phyloP scores from a whole-genome alignment of 441 rosid genomes.

The Pelargonium exstipulatum region DNA sequence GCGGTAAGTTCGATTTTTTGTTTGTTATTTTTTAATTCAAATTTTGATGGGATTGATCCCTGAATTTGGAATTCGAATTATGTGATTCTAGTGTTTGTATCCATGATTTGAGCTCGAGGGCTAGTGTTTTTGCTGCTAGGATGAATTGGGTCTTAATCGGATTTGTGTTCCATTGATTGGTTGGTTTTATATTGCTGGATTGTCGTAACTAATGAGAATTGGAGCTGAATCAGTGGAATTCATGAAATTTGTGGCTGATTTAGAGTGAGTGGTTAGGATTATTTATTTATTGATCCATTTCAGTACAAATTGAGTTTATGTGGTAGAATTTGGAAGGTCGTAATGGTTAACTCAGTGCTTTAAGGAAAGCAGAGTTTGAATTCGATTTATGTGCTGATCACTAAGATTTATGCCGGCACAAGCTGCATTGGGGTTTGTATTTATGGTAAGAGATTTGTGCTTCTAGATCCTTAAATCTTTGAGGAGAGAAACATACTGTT shows the following conservation, averaged over 20 bases:
- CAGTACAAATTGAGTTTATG: not conserved
- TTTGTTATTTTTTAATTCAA: not conserved
- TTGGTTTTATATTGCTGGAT: not conserved
- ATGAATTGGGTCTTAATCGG: not conserved
- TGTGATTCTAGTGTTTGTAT: not conserved
- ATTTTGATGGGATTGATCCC: not conserved
- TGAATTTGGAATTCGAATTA: not conserved
- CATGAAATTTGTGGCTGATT: not conserved
- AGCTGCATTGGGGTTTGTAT: not conserved
- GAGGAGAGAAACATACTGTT: not conserved
- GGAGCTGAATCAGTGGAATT: not conserved
- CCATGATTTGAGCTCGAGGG: conserved; percentile 3
- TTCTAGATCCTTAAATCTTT: not conserved
- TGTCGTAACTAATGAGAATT: not conserved
- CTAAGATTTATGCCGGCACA: not conserved
- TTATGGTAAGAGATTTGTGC: not conserved
- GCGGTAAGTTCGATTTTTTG: not conserved
- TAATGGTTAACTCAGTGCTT: not conserved
- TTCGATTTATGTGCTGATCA: not conserved
- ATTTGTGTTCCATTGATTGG: conserved; percentile 2
- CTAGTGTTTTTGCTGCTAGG: not conserved
- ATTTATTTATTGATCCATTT: not conserved
- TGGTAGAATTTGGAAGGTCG: not conserved
- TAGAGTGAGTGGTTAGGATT: not conserved
- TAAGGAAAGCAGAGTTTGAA: not conserved